Evolutionary conservation across 2,329 filamentous ascomycete genomes (phyloP), one percentile per base, ranked within the genome.

Genomic region (Lecanoromycetidae sp.): DNA sequence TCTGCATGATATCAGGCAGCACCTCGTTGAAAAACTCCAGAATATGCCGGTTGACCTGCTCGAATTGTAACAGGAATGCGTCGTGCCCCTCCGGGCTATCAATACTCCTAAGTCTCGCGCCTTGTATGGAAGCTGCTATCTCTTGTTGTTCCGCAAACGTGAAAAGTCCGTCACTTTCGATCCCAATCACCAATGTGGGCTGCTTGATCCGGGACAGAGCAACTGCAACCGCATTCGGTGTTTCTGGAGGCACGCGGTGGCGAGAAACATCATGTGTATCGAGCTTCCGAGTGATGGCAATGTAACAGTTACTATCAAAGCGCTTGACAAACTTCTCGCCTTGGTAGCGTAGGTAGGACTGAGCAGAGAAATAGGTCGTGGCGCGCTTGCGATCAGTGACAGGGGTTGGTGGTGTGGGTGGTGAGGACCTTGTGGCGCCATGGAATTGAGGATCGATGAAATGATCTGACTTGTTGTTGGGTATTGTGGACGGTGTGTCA

Each of bases 261-360:
- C 88, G 78, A 12, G 87, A 93, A 22, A 98, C 79, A 62, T 98
- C 91, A 64, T 98, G 91, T 0, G 91, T 96, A 62, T 98, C 91
- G 13, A 98, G 77, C 66, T 98, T 98, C 58, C 91, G 83, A 4
- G 91, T 96, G 65, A 98, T 95, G 56, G 91, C 88, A 57, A 98
- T 96, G 69, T 98, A 98, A 69, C 91, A 98, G 64, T 98, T 98
- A 58, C 87, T 86, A 65, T 98, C 91, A 63, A 96, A 98, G 8
- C 91, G 84, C 64, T 85, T 87, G 57, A 96, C 91, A 58, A 98
- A 98, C 65, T 98, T 98, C 57, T 82, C 77, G 47, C 87, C 90
- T 66, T 98, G 91, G 65, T 98, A 98, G 17, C 91, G 84, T 35
- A 98, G 76, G 65, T 98, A 98, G 0, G 88, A 95, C 63, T 98